Conservation (phyloP, 2,329 filamentous ascomycete genomes). For the Colletotrichum sp. region DNA sequence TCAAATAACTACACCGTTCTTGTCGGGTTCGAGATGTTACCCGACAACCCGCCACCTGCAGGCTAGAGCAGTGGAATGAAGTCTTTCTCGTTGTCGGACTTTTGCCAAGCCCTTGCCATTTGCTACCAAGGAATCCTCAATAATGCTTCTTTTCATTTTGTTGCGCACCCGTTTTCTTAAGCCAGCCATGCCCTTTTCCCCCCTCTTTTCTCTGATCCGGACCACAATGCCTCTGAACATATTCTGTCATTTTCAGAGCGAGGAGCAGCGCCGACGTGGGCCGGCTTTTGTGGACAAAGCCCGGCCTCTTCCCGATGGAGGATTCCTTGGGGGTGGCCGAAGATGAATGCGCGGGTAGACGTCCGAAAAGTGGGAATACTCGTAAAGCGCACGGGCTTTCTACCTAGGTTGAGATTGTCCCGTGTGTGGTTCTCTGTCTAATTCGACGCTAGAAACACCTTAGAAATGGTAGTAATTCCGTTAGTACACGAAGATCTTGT, state of each 20-base stretch:
- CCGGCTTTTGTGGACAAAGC: neutral
- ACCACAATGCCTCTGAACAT: neutral
- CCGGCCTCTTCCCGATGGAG: neutral
- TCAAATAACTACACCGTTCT: fast-evolving
- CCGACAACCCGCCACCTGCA: neutral
- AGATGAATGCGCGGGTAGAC: neutral
- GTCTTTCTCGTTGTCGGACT: neutral
- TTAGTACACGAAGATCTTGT: too few species aligned
- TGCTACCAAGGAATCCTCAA: neutral
- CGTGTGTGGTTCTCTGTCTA: neutral
- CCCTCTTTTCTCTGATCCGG: neutral
- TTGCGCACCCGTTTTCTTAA: neutral
- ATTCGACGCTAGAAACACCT: too few species aligned
- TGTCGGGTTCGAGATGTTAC: neutral
- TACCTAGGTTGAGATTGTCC: neutral
- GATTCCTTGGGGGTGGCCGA: neutral
- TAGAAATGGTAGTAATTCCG: too few species aligned
- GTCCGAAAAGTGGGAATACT: neutral
- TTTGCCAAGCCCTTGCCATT: neutral
- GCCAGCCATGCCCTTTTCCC: neutral
- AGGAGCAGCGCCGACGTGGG: neutral
- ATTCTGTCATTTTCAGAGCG: neutral
- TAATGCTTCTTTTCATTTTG: neutral
- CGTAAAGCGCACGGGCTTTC: neutral
- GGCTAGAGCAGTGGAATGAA: neutral